Conservation (phyloP, 2,329 filamentous ascomycete species). For the Phyllosticta citrichinensis region DNA sequence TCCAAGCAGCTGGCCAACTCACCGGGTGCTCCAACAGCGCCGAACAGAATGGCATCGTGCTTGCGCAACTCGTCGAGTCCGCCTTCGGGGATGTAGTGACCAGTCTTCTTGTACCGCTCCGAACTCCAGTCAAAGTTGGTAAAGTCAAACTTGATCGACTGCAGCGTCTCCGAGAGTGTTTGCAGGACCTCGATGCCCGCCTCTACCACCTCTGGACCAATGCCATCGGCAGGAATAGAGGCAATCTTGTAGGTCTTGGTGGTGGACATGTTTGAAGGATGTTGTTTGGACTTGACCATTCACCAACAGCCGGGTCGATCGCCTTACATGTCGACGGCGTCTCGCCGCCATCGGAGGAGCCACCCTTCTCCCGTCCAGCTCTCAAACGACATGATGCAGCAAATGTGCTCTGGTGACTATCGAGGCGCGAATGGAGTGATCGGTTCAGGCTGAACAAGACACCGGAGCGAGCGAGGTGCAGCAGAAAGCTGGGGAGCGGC, state of each 20-base stretch:
- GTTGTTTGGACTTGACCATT: neutral
- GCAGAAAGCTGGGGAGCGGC: neutral
- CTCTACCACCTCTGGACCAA: constrained; percentile 57
- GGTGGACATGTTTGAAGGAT: neutral
- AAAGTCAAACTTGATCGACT: constrained; percentile 52
- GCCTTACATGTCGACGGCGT: neutral
- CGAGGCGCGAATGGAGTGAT: neutral
- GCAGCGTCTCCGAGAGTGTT: constrained; percentile 40
- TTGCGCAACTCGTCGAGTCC: constrained; percentile 47
- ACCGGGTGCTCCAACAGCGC: constrained; percentile 55
- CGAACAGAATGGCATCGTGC: constrained; percentile 59
- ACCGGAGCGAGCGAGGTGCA: neutral
- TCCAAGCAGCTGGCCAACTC: constrained; percentile 11
- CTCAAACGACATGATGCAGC: neutral
- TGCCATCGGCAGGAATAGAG: constrained; percentile 56
- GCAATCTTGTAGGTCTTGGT: constrained; percentile 7
- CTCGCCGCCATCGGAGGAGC: neutral
- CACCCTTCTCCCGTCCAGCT: neutral
- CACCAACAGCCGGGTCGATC: neutral
- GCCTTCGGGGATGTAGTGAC: constrained; percentile 54
- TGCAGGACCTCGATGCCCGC: constrained; percentile 54
- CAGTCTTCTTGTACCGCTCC: constrained; percentile 54
- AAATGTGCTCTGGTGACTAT: neutral
- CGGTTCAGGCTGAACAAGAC: neutral
- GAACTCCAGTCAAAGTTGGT: constrained; percentile 58